Conservation (phyloP, 2,329 filamentous ascomycete species). For the Orbilia oligospora region DNA sequence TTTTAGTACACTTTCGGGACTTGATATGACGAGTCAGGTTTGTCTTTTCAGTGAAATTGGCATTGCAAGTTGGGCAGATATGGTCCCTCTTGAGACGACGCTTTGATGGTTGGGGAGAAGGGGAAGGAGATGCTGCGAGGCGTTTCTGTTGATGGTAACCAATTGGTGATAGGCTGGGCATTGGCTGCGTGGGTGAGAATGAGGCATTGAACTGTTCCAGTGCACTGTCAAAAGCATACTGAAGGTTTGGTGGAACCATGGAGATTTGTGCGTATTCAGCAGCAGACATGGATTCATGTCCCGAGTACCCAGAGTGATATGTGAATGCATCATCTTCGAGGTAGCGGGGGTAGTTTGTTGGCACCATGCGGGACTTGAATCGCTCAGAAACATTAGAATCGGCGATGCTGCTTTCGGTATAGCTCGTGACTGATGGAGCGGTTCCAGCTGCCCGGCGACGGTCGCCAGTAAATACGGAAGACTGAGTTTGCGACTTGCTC, state of each 20-base stretch:
- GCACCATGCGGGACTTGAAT: constrained; percentile 43
- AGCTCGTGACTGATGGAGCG: constrained; percentile 55
- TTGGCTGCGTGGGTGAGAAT: constrained; percentile 18
- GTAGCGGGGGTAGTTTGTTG: constrained; percentile 42
- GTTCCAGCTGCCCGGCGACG: constrained; percentile 41
- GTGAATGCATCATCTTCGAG: constrained; percentile 43
- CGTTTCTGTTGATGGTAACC: constrained; percentile 32
- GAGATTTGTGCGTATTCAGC: constrained; percentile 39
- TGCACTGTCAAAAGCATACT: constrained; percentile 39
- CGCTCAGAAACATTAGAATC: constrained; percentile 52
- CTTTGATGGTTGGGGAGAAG: constrained; percentile 48
- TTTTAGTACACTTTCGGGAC: constrained; percentile 50
- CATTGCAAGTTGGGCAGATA: constrained; percentile 44
- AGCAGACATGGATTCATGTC: constrained; percentile 21
- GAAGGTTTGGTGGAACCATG: constrained; percentile 47
- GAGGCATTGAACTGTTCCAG: constrained; percentile 41
- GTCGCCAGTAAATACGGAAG: constrained; percentile 52
- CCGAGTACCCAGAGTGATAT: constrained; percentile 15
- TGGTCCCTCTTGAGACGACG: constrained; percentile 43
- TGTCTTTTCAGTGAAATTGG: constrained; percentile 56
- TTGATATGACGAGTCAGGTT: constrained; percentile 57
- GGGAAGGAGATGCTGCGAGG: constrained; percentile 38
- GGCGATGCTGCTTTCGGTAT: constrained; percentile 57
- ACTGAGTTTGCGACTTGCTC: constrained; percentile 59
- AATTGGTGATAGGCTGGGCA: constrained; percentile 1